Evolutionary conservation across 495 filamentous ascomycete genomes (phyloP), one percentile per base, ranked within the genome.

Genomic region (Penicillium daleae): DNA sequence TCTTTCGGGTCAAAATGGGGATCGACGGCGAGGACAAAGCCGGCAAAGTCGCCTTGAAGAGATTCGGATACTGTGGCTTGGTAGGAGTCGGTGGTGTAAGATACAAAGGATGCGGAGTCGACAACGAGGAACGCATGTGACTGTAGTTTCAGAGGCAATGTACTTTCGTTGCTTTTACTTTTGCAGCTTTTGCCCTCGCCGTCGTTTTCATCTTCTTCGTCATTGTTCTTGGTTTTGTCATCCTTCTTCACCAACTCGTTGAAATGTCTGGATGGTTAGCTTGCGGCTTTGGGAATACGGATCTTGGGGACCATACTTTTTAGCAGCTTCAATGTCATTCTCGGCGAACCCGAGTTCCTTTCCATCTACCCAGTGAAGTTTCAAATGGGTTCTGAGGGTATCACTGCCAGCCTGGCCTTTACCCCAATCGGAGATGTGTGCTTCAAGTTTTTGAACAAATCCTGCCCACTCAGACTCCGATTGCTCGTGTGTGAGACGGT

Each of bases 341-440:
- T 74, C 71, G 1, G 65, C 9, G 24, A 79, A 66, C 4, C 63
- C 62, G 2, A 71, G 27, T 8, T 64, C 68, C 15, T 66, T 66
- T 4, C 76, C 75, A 64, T 76, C 74, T 1, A 73, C 29, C 76
- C 76, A 79, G 12, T 73, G 60, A 9, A 79, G 56, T 22, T 63
- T 72, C 15, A 74, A 52, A 52, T 70, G 48, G 19, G 56, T 37
- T 46, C 71, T 74, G 37, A 76, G 46, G 3, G 26, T 10, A 40
- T 65, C 65, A 17, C 59, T 65, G 2, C 70, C 71, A 1, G 67
- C 62, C 29, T 71, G 61, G 1, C 70, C 76, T 17, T 59, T 52
- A 27, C 72, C 73, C 63, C 75, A 74, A 37, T 70, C 64, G 0
- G 66, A 64, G 3, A 74, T 48, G 42, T 70, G 68, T 0, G 59